Evolutionary conservation across 2,329 filamentous ascomycete genomes (phyloP).

Genomic region (Fusarium drepaniforme): DNA sequence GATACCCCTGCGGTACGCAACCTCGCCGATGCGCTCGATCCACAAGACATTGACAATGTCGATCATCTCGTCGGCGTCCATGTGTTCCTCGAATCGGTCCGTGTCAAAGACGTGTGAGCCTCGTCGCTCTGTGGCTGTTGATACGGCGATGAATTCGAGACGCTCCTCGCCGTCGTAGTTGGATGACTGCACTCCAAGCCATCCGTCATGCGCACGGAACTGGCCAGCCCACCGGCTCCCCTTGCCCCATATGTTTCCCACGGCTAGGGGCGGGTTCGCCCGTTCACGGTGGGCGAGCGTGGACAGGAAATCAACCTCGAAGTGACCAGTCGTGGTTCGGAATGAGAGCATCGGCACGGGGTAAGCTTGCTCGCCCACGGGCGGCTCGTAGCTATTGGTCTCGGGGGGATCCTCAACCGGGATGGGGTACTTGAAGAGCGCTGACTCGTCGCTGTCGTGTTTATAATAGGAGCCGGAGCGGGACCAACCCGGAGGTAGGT

Average conservation of each 20-base stretch:
- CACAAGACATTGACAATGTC: constrained; percentile 62
- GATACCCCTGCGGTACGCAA: constrained; percentile 56
- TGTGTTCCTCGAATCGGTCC: constrained; percentile 55
- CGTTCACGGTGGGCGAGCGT: constrained; percentile 51
- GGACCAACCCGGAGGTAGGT: constrained; percentile 56
- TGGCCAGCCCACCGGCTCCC: constrained; percentile 55
- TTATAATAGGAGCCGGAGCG: constrained; percentile 52
- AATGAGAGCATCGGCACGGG: constrained; percentile 57
- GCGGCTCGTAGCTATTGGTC: constrained; percentile 46
- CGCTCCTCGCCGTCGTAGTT: constrained; percentile 60
- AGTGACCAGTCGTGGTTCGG: constrained; percentile 52
- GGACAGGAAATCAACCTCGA: constrained; percentile 56
- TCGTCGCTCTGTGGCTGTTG: constrained; percentile 55
- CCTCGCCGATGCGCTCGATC: constrained; percentile 59
- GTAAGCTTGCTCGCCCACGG: constrained; percentile 46
- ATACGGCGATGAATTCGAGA: constrained; percentile 59
- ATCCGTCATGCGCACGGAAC: constrained; percentile 58
- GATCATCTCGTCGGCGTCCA: constrained; percentile 56
- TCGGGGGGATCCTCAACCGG: constrained; percentile 52
- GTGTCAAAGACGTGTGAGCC: constrained; percentile 55
- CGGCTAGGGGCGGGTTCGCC: constrained; percentile 54
- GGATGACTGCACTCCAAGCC: constrained; percentile 59
- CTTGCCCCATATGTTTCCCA: constrained; percentile 56
- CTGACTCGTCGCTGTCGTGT: constrained; percentile 55
- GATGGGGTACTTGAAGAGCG: constrained; percentile 57